Evolutionary conservation across 805 yeast species (phyloP), one percentile per base, ranked within the genome.

Genomic region (Lachancea sp.): DNA sequence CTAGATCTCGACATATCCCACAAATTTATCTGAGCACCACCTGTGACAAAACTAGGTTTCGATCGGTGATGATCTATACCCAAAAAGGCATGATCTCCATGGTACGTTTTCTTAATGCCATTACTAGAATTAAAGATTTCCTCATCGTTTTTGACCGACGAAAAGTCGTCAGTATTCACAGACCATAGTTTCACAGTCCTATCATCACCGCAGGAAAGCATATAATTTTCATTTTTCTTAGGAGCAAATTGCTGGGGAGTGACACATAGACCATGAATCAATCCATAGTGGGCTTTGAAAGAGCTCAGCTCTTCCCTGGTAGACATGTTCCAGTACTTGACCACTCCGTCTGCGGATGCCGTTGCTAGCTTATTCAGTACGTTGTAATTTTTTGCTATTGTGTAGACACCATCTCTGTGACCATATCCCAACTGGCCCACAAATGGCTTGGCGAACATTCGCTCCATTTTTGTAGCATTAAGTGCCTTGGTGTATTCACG

Each of bases 401-500:
- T 69, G 62, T 92, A 90, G 11, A 92, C 87, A 43, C 97, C 97
- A 59, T 92, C 98, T 42, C 90, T 69, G 58, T 94, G 98, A 7
- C 98, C 98, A 45, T 77, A 74, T 3, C 99, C 99, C 26, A 92
- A 65, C 58, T 92, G 97, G 1, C 95, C 96, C 16, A 94, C 72
- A 63, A 92, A 92, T 2, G 99, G 99, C 57, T 89, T 89, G 0
- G 99, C 97, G 73, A 92, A 92, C 84, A 92, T 82, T 50, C 97
- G 74, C 58, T 90, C 97, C 66, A 92, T 63, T 60, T 92, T 92
- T 12, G 97, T 89, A 20, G 98, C 97, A 42, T 86, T 90, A 39
- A 92, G 65, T 0, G 97, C 97, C 50, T 89, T 77, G 15, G 97
- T 85, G 56, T 92, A 92, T 64, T 92, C 98, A 58, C 98, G 74